These are phyloP conservation scores for Cyclospora cayetanensis DNA, from an alignment of 169 alveolate species.

Conservation along the genomic window DNA sequence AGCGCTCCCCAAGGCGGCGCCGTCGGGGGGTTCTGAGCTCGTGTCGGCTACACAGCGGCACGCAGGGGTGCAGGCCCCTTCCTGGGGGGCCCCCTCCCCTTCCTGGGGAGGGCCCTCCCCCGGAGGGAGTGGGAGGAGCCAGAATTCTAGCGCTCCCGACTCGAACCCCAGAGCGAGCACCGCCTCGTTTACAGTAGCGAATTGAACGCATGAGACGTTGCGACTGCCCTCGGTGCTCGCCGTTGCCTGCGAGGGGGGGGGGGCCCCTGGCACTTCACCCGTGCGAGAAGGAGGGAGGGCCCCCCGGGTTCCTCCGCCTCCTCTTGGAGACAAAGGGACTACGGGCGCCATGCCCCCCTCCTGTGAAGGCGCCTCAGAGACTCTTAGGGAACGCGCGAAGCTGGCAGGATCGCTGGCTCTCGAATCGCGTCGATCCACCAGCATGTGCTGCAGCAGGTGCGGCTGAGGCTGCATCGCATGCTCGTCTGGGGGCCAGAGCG, in stretches of 20 bases:
- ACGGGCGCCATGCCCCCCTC: no score
- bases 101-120: neutral
- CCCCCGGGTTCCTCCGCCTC: neutral
- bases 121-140: conserved; percentile 26
- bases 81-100: neutral
- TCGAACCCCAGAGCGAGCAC: conserved; percentile 47
- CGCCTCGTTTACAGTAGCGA: conserved; percentile 24
- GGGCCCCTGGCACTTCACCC: no score
- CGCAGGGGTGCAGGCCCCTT: neutral
- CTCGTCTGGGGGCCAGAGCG: neutral
- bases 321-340: no score
- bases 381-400: no score
- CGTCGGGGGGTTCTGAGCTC: neutral
- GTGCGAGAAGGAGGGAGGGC: conserved; percentile 7
- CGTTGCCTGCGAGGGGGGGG: neutral
- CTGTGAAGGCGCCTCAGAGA: no score
- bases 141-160: conserved; percentile 17
- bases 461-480: neutral
- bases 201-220: conserved; percentile 47
- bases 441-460: conserved; percentile 20
- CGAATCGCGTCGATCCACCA: neutral
- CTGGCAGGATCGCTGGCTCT: neutral
- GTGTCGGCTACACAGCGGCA: neutral
- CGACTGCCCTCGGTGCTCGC: neutral
- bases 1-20: no score